Evolutionary conservation across 345 rosid species (phyloP).

Genomic region (rapeseed (Brassica napus)): DNA sequence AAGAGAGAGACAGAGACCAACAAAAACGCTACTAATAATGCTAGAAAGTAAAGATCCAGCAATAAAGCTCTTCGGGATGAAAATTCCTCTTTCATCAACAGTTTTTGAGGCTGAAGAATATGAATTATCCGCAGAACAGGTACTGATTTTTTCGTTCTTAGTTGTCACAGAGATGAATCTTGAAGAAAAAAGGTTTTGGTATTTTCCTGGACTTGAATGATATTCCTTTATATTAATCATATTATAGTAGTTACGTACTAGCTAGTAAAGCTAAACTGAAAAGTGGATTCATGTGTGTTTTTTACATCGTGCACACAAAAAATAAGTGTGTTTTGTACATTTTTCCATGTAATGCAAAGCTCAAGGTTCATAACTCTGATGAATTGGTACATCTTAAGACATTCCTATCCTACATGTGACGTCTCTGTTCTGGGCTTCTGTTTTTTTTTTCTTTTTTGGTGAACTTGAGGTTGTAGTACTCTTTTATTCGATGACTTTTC

Average conservation of each 20-base stretch:
- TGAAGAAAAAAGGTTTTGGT: not conserved
- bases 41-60: slow-evolving; percentile 51
- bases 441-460: not conserved
- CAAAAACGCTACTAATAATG: slow-evolving; percentile 27
- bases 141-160: slow-evolving; percentile 32
- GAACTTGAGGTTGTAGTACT: not conserved
- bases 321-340: not conserved
- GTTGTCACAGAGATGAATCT: not conserved
- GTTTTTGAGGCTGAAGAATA: slow-evolving; percentile 29
- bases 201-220: not conserved
- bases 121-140: slow-evolving; percentile 48
- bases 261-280: not conserved
- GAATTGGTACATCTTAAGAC: not conserved
- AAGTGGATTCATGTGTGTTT: not conserved
- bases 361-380: not conserved
- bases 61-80: slow-evolving; percentile 79
- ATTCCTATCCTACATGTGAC: not conserved
- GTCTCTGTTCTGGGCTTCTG: not conserved
- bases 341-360: not conserved
- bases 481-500: slow-evolving; percentile 25
- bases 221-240: not conserved
- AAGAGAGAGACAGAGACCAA: slow-evolving; percentile 7
- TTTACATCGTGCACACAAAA: not conserved
- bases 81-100: slow-evolving; percentile 46
- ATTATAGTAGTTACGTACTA: not conserved